phyloP scores from a whole-genome alignment of 257 asterid genomes.

The Gentiana macrophylla region DNA sequence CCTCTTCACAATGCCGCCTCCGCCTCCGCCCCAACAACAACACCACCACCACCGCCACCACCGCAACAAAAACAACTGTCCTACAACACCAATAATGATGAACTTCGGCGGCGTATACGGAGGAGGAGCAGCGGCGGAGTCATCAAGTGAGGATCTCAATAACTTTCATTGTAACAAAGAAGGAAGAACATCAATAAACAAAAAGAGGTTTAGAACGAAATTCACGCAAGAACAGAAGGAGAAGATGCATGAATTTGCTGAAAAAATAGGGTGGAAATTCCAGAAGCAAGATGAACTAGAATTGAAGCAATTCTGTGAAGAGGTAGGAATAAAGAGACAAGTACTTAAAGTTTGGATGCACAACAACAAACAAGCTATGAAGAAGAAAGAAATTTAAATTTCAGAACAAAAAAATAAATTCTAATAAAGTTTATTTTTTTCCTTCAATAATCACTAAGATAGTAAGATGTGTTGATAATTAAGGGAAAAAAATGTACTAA shows the following conservation, averaged over 20 bases:
- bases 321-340: slow-evolving; percentile 46
- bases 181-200: slow-evolving; percentile 14
- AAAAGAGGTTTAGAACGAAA: slow-evolving; percentile 64
- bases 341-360: slow-evolving; percentile 88
- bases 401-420: too few relatives aligned
- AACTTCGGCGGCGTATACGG: slow-evolving; percentile 31
- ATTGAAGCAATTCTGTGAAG: slow-evolving; percentile 38
- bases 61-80: slow-evolving; percentile 4
- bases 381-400: slow-evolving; percentile 33
- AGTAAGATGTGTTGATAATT: too few relatives aligned
- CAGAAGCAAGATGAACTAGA: slow-evolving; percentile 52
- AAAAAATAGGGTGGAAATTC: slow-evolving; percentile 46
- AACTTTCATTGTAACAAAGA: slow-evolving; percentile 14
- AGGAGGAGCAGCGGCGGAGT: slow-evolving; percentile 35
- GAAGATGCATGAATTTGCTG: slow-evolving; percentile 47
- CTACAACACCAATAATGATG: slow-evolving; percentile 29
- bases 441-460: too few relatives aligned
- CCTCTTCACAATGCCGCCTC: slow-evolving; percentile 5
- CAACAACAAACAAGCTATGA: slow-evolving; percentile 18
- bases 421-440: too few relatives aligned
- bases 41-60: slow-evolving; percentile 3
- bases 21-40: slow-evolving; percentile 10
- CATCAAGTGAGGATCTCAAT: slow-evolving; percentile 60
- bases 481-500: too few relatives aligned
- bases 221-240: slow-evolving; percentile 15